These are phyloP conservation scores for Leccinum solheimii DNA, from an alignment of 1,284 basidiomycete species.

Conservation along the genomic window DNA sequence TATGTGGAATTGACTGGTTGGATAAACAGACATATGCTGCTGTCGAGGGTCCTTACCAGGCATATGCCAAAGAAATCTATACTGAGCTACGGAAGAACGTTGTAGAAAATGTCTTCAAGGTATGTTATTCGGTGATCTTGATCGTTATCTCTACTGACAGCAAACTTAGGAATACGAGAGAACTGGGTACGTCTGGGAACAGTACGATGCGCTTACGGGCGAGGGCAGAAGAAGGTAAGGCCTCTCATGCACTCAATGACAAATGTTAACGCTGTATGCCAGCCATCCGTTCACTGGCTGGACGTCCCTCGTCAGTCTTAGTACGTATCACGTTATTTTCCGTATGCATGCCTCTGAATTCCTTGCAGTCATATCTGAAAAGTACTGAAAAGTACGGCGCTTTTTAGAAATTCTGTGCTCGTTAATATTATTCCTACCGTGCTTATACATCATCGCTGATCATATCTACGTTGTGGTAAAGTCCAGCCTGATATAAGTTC, in stretches of 20 bases:
- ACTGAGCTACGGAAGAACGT: conserved; percentile 77
- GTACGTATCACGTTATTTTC: conserved; percentile 45
- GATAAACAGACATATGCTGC: conserved; percentile 68
- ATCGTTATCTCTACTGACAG: conserved; percentile 13
- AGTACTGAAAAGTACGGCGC: conserved; percentile 41
- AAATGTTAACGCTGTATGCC: conserved; percentile 12
- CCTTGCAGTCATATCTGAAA: conserved; percentile 55
- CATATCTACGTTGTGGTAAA: neutral
- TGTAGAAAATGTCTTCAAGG: conserved; percentile 84
- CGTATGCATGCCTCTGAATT: conserved; percentile 10
- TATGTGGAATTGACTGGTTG: conserved; percentile 9
- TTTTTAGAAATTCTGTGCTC: neutral
- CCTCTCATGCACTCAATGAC: conserved; percentile 5
- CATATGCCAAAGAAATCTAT: conserved; percentile 77
- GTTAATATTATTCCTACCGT: neutral
- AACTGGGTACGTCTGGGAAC: conserved; percentile 96
- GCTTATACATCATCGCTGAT: neutral
- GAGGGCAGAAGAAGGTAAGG: conserved; percentile 79
- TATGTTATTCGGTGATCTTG: conserved; percentile 26
- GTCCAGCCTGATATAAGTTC: neutral
- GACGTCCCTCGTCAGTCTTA: conserved; percentile 82
- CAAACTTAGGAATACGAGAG: conserved; percentile 80
- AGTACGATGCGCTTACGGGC: conserved; percentile 85
- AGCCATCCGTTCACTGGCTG: conserved; percentile 94
- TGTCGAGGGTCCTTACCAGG: conserved; percentile 79